A percentile compares a stretch with the other conserved stretches of the same genome.
Conservation (phyloP, 2,329 filamentous ascomycete species). For the Monosporascus sp. region DNA sequence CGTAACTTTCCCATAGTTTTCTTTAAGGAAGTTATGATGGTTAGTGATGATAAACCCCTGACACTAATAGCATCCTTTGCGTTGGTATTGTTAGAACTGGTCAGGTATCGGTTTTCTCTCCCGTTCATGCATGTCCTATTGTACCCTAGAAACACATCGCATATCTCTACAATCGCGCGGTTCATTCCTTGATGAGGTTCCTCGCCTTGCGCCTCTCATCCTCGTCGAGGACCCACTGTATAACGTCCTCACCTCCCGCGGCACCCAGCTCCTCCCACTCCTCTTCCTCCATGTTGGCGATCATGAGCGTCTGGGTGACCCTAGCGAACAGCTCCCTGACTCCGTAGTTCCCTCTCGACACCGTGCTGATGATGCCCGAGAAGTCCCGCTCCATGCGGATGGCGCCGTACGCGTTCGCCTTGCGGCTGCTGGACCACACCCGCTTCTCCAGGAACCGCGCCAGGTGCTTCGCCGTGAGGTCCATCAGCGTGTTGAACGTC, state of each 20-base stretch:
- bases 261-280: conserved; percentile 66
- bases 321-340: conserved; percentile 62
- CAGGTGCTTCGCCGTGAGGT: conserved; percentile 68
- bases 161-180: neutral
- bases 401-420: conserved; percentile 70
- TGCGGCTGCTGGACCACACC: conserved; percentile 73
- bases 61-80: neutral
- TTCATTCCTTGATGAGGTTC: conserved; percentile 44
- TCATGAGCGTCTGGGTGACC: conserved; percentile 64
- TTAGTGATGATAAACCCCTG: no score
- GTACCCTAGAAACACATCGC: neutral
- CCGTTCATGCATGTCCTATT: neutral
- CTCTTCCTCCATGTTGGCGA: conserved; percentile 77
- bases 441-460: conserved; percentile 80
- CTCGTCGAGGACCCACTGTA: conserved; percentile 54
- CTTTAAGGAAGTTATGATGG: no score
- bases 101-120: neutral
- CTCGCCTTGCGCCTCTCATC: conserved; percentile 62
- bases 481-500: conserved; percentile 72
- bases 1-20: neutral
- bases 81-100: neutral
- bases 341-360: conserved; percentile 58
- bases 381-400: conserved; percentile 69
- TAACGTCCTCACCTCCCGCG: conserved; percentile 46
- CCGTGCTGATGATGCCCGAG: conserved; percentile 58